Conservation (phyloP, 1,284 basidiomycete species). For the Vanrija pseudolonga region DNA sequence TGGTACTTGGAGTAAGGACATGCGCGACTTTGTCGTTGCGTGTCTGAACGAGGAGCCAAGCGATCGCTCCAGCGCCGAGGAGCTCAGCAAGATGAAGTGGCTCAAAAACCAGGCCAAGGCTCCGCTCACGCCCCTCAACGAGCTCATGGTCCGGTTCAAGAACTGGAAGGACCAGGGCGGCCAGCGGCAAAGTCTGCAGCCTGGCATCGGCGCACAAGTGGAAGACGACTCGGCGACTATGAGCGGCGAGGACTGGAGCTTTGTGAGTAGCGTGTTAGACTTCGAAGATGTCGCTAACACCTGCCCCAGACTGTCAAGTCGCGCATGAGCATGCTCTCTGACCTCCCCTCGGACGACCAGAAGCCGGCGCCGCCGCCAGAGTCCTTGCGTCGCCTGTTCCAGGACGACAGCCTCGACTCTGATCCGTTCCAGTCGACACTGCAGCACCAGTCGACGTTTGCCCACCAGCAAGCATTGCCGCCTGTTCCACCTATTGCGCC, state of each 20-base stretch:
- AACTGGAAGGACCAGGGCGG: conserved; percentile 75
- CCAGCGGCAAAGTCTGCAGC: conserved; percentile 70
- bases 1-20: conserved; percentile 70
- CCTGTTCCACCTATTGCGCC: not conserved
- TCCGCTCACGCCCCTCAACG: conserved; percentile 69
- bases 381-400: conserved; percentile 47
- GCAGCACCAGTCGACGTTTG: not conserved
- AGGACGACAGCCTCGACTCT: conserved; percentile 41
- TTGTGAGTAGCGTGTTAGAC: conserved; percentile 16
- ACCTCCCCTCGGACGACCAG: conserved; percentile 24
- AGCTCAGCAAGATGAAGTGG: conserved; percentile 88
- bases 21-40: conserved; percentile 82
- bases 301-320: conserved; percentile 33
- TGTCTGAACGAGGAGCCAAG: conserved; percentile 79
- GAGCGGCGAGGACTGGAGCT: conserved; percentile 47
- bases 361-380: conserved; percentile 30
- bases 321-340: conserved; percentile 38
- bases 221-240: conserved; percentile 39
- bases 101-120: conserved; percentile 73
- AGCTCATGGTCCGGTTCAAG: conserved; percentile 72
- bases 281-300: conserved; percentile 7
- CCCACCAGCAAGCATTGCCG: not conserved
- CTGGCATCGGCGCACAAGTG: conserved; percentile 46
- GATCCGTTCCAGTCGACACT: conserved; percentile 48
- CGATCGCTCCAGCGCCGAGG: conserved; percentile 83